phyloP scores from a whole-genome alignment of 345 rosid genomes.

The Acer yangbiense region DNA sequence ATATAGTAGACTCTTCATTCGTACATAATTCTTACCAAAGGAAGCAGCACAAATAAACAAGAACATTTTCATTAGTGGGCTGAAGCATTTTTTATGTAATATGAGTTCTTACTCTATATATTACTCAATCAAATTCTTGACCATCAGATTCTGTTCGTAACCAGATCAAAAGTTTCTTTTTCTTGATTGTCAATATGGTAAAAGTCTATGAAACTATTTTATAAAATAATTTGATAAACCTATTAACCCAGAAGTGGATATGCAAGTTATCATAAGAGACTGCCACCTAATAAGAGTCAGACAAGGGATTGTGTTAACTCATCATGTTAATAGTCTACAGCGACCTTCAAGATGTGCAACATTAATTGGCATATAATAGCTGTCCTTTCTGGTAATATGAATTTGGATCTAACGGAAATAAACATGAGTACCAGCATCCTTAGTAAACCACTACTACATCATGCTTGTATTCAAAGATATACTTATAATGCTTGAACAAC shows the following conservation, averaged over 20 bases:
- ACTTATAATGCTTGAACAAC: not conserved
- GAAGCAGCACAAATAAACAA: not conserved
- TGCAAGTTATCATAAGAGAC: not conserved
- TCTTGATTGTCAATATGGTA: not conserved
- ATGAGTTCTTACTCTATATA: not conserved
- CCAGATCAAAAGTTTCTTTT: not conserved
- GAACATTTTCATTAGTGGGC: not conserved
- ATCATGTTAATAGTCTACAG: not conserved
- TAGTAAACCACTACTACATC: not conserved
- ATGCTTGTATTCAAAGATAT: not conserved
- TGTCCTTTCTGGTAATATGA: not conserved
- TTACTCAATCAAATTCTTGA: not conserved
- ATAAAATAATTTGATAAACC: not conserved
- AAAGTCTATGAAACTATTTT: no score
- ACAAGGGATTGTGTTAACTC: not conserved
- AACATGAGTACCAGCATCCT: not conserved
- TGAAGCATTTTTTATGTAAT: not conserved
- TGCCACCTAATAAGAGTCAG: not conserved
- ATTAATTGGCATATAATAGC: not conserved
- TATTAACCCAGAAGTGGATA: not conserved
- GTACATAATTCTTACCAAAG: not conserved
- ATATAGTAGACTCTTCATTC: not conserved
- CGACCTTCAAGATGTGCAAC: not conserved
- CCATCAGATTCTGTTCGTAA: not conserved
- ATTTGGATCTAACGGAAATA: not conserved